These are phyloP conservation scores for Phytophthora sp. DNA, from an alignment of 352 stramenopile genomes.

Conservation along the genomic window DNA sequence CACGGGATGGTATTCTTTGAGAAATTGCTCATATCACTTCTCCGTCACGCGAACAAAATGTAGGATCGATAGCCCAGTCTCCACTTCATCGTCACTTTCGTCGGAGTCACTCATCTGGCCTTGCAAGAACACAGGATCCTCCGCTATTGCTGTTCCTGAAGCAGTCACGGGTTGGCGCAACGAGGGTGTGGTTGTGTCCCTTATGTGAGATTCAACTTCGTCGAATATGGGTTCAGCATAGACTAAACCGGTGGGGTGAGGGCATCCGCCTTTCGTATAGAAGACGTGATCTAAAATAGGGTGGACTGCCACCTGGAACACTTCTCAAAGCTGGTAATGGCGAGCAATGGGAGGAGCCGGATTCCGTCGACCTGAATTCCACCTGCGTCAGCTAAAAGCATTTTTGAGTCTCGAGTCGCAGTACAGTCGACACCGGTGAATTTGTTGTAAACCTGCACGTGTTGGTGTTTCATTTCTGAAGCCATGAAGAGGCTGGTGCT, in stretches of 20 bases:
- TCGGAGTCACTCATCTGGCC: background rate
- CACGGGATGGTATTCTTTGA: slow-evolving; percentile 3
- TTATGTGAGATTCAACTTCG: background rate
- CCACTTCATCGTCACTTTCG: background rate
- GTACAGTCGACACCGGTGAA: slow-evolving; percentile 13
- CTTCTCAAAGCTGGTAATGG: background rate
- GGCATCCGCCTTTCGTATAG: background rate
- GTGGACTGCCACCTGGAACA: background rate
- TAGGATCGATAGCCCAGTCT: background rate
- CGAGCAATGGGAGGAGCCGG: background rate
- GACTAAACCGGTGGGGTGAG: background rate
- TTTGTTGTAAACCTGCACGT: slow-evolving; percentile 7
- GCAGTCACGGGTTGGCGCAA: too few species aligned
- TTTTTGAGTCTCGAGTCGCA: background rate
- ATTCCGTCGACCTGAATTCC: background rate
- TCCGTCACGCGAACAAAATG: slow-evolving; percentile 13
- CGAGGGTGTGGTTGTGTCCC: background rate
- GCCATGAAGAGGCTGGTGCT: slow-evolving; percentile 17
- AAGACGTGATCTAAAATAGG: background rate
- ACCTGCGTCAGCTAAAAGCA: background rate
- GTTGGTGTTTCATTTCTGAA: slow-evolving; percentile 5
- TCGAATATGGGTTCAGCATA: background rate
- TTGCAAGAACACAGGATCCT: too few species aligned
- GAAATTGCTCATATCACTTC: slow-evolving; percentile 11
- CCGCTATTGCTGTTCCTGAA: background rate